phyloP scores from a whole-genome alignment of 192 early-diverging fungal species.

The Physocladia obscura region DNA sequence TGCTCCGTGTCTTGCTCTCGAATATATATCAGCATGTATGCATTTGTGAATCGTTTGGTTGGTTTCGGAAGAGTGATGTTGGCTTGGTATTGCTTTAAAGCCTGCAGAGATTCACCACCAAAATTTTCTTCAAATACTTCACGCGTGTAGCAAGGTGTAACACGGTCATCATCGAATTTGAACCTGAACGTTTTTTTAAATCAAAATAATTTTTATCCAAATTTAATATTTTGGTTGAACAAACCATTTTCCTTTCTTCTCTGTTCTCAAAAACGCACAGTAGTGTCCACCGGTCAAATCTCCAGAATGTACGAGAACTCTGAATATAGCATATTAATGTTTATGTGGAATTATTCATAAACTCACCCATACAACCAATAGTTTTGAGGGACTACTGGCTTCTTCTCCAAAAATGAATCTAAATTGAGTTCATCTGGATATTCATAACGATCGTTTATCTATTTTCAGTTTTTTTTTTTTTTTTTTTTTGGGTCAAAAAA shows the following conservation, averaged over 20 bases:
- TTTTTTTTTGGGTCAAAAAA: no score
- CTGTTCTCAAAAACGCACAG: constrained; percentile 84
- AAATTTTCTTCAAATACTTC: constrained; percentile 95
- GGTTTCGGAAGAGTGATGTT: constrained; percentile 30
- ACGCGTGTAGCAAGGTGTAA: constrained; percentile 70
- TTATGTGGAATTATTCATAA: neutral
- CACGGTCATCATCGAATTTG: constrained; percentile 94
- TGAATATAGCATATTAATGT: constrained; percentile 24
- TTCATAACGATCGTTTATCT: constrained; percentile 96
- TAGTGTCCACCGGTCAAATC: constrained; percentile 93
- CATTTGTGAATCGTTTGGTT: constrained; percentile 86
- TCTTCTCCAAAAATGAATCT: constrained; percentile 69
- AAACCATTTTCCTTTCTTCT: constrained; percentile 72
- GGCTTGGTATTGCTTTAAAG: constrained; percentile 22
- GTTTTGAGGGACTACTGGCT: constrained; percentile 51
- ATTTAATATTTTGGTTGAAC: constrained; percentile 14
- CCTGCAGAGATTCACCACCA: constrained; percentile 67
- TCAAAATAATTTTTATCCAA: neutral
- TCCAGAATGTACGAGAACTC: constrained; percentile 94
- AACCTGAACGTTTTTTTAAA: constrained; percentile 38
- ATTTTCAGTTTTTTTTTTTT: neutral
- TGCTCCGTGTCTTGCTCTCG: constrained; percentile 71
- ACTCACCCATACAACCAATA: constrained; percentile 85
- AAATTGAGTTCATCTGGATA: constrained; percentile 87
- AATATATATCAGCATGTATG: constrained; percentile 99